Evolutionary conservation across 257 asterid species (phyloP), one percentile per base, ranked within the genome.

Genomic region (Buddleja alternifolia): DNA sequence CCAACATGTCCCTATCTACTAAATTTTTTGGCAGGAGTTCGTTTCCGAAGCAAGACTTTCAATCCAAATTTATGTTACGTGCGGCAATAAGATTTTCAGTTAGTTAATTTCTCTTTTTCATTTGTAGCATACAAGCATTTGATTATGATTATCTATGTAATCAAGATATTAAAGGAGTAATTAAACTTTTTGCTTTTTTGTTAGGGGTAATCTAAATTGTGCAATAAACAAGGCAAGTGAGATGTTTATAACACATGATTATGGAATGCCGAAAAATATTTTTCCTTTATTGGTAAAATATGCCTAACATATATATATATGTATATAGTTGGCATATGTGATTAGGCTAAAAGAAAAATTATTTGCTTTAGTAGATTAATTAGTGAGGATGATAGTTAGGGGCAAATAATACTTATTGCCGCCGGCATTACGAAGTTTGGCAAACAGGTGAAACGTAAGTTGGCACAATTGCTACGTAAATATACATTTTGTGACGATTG

Each of bases 21-120:
- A n/a, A n/a, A n/a, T n/a, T n/a, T 76, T 76, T 76, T 65, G 71
- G 71, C 77, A 76, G 62, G 51, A 52, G 59, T 77, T 76, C 81
- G 66, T 59, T 62, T 71, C 67, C 50, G 50, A 64, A 40, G 45
- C 79, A 60, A 66, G 51, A 60, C 57, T 23, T 54, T 5, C 3
- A 53, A 55, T 37, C 63, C 67, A 60, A 46, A 15, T 21, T 23
- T 58, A 29, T n/a, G n/a, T n/a, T n/a, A n/a, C n/a, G n/a, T n/a
- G n/a, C n/a, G n/a, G n/a, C n/a, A n/a, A n/a, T n/a, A n/a, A n/a
- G n/a, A n/a, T n/a, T n/a, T n/a, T n/a, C n/a, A n/a, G n/a, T n/a
- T n/a, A n/a, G n/a, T n/a, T n/a, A n/a, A n/a, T n/a, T n/a, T 29
- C 34, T 29, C 2, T 29, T 29, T 29, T 29, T 29, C 34, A 29